Evolutionary conservation across 1,284 basidiomycete species (phyloP).

Genomic region (Ustilago sp.): DNA sequence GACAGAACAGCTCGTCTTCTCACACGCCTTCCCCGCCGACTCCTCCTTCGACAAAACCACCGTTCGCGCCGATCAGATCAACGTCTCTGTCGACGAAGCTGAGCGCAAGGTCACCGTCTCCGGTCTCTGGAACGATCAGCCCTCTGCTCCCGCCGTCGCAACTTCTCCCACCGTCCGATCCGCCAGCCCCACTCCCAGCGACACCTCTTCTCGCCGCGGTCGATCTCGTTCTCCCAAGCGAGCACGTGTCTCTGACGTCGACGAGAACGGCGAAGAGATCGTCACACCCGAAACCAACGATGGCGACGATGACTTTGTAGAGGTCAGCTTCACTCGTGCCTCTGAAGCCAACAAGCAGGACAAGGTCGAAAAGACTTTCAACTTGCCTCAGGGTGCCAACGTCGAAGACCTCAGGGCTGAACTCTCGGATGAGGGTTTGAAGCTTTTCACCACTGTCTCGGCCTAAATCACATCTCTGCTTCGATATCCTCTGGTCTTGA

Average conservation of each 20-base stretch:
- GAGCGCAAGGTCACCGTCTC: constrained; percentile 48
- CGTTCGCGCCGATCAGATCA: constrained; percentile 43
- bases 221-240: constrained; percentile 53
- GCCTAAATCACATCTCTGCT: constrained; percentile 12
- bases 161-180: constrained; percentile 23
- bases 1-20: constrained; percentile 41
- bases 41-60: constrained; percentile 20
- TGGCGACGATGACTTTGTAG: constrained; percentile 47
- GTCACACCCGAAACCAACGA: constrained; percentile 25
- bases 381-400: constrained; percentile 37
- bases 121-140: constrained; percentile 47
- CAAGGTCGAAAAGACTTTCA: constrained; percentile 35
- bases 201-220: constrained; percentile 34
- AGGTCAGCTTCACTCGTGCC: constrained; percentile 37
- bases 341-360: constrained; percentile 5
- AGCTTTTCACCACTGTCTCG: constrained; percentile 47
- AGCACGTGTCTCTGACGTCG: constrained; percentile 50
- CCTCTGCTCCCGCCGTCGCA: not conserved
- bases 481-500: not conserved
- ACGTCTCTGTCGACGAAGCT: constrained; percentile 47
- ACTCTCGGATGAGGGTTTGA: constrained; percentile 43
- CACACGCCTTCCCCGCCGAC: constrained; percentile 37
- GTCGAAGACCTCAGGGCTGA: constrained; percentile 46
- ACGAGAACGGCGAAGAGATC: constrained; percentile 56
- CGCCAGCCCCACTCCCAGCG: constrained; percentile 43